Conservation (phyloP, 495 filamentous ascomycete species). For the Hypoxylon fuscum region DNA sequence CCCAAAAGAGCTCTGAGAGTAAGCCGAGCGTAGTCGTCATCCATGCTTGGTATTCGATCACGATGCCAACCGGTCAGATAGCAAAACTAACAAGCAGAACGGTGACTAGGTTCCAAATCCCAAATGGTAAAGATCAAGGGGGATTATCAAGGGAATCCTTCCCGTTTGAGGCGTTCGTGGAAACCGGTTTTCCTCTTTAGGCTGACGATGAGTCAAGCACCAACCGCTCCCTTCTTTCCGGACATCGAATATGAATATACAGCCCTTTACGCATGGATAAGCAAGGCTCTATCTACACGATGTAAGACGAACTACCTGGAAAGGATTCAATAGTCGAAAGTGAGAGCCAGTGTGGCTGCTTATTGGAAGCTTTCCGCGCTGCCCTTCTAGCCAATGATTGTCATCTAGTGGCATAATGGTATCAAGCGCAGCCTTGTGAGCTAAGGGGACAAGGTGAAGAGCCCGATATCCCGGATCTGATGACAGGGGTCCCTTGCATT, state of each 20-base stretch:
- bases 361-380: background rate
- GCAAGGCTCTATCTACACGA: background rate
- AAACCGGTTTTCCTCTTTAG: background rate
- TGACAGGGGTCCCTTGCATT: too few relatives aligned
- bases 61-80: background rate
- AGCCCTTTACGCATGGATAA: background rate
- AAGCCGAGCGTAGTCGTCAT: background rate
- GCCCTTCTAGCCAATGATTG: background rate
- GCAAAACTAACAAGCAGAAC: background rate
- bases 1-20: background rate
- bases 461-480: too few relatives aligned
- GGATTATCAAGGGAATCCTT: slow-evolving; percentile 1
- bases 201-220: background rate
- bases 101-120: slow-evolving; percentile 3
- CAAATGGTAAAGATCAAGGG: background rate
- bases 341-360: background rate
- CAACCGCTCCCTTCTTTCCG: background rate
- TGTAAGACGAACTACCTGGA: background rate
- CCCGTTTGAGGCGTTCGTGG: background rate
- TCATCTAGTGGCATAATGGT: background rate
- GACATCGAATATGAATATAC: background rate
- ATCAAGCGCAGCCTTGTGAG: background rate
- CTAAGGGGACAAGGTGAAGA: too few relatives aligned
- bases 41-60: background rate
- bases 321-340: slow-evolving; percentile 1